Percentiles rank a stretch among this genome's conserved stretches.
Conservation (phyloP, 192 early-diverging fungal genomes). For the Dissophora ornata region DNA sequence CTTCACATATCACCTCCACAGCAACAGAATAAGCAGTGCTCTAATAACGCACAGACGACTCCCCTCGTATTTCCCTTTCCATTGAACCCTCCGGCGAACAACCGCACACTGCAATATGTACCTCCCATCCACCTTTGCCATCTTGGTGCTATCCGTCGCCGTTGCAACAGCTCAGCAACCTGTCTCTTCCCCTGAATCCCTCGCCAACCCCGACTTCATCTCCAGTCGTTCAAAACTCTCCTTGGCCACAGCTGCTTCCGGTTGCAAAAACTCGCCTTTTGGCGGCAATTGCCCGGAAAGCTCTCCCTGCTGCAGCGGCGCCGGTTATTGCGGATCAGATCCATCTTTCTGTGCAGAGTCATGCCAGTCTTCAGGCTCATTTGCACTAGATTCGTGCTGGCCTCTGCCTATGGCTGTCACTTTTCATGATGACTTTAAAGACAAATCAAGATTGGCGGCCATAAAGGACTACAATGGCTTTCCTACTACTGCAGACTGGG, state of each 20-base stretch:
- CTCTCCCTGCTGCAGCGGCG: constrained; percentile 35
- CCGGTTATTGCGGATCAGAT: constrained; percentile 46
- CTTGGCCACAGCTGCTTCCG: not conserved
- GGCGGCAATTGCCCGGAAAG: constrained; percentile 32
- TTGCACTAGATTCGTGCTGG: constrained; percentile 45
- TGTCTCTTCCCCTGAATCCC: constrained; percentile 8
- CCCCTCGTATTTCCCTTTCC: too few species aligned
- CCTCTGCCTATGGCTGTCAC: constrained; percentile 40
- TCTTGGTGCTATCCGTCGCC: constrained; percentile 23
- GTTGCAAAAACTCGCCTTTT: constrained; percentile 29
- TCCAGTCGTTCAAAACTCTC: constrained; percentile 4
- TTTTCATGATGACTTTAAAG: constrained; percentile 40
- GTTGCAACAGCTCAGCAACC: constrained; percentile 15
- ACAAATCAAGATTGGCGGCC: constrained; percentile 29
- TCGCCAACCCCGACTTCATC: constrained; percentile 21
- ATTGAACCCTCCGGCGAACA: too few species aligned
- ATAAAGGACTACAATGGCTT: constrained; percentile 29
- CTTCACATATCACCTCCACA: too few species aligned
- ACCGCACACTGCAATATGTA: constrained; percentile 15
- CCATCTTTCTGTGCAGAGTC: constrained; percentile 42
- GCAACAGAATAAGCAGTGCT: too few species aligned
- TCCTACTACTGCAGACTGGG: constrained; percentile 46
- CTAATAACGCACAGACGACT: too few species aligned
- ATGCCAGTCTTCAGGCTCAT: constrained; percentile 26
- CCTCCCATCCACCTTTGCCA: constrained; percentile 6